Base-by-base conservation (phyloP, 495 filamentous ascomycete species). In the Penicillium manginii region DNA sequence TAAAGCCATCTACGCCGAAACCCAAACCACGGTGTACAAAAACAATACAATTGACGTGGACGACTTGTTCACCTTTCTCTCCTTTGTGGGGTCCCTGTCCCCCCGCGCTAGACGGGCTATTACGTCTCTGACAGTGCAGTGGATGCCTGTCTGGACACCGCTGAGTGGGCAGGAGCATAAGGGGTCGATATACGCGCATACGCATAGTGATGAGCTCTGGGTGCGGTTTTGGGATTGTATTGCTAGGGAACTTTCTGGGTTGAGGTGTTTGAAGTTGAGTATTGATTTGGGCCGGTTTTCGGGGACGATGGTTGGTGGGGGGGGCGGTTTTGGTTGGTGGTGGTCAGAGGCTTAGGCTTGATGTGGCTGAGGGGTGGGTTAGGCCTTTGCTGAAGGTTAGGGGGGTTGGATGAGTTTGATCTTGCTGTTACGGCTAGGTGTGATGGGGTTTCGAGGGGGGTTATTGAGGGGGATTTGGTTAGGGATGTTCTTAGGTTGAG, bases 51-150 rank as follows among this genome's bases (percentile, higher is more conserved):
- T 78, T 53, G 76, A 79, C 54, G 67, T 74, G 2, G 76, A 79
- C 52, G 76, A 79, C 60, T 64, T 79, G 1, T 68, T 72, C 52
- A 78, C 76, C 26, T 75, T 78, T 52, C 65, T 78, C 47, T 73
- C 76, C 1, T 79, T 79, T 57, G 60, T 63, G 1, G 23, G 47
- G 1, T 53, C 60, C 14, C 37, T 79, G 8, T 58, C 59, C 11
- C 54, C 66, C 0, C 18, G 22, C 0, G 56, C 58, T n/a, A 37
- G 35, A 37, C 11, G 15, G 0, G 35, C 35, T 0, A 72, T 78
- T 17, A 52, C 57, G 4, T 35, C 55, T 0, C 50, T 78, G 1
- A 70, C 67, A 0, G 60, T 78, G 5, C 75, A 78, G 40, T 78
- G 72, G 71, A 72, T 61, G 45, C 73, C 75, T 0, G 52, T 77